phyloP scores from a whole-genome alignment of 345 rosid species.

The Heritiera fomes region DNA sequence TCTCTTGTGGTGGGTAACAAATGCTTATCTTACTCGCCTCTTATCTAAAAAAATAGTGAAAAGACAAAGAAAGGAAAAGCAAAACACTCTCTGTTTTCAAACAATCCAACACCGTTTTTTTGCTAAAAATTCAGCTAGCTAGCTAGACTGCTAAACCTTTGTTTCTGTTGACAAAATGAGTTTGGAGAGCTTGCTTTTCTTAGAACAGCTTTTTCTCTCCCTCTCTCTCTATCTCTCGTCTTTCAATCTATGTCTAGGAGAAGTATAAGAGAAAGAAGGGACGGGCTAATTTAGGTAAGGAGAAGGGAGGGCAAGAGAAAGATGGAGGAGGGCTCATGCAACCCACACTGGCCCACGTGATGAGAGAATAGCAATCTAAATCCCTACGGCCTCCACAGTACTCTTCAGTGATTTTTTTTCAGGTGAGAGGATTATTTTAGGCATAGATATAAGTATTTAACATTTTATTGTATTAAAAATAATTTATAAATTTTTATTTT shows the following conservation, averaged over 20 bases:
- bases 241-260: background rate
- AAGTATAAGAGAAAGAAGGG: constrained; percentile 5
- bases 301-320: constrained; percentile 14
- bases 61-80: background rate
- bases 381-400: background rate
- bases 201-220: constrained; percentile 5
- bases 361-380: constrained; percentile 16
- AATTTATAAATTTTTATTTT: no score
- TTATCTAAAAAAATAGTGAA: background rate
- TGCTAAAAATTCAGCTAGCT: background rate
- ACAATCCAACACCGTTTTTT: background rate
- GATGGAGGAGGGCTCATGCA: constrained; percentile 25
- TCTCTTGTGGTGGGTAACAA: background rate
- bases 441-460: no score
- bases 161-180: background rate
- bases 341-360: constrained; percentile 39
- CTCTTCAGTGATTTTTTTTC: background rate
- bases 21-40: background rate
- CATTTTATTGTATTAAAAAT: no score
- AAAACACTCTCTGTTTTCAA: background rate
- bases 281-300: constrained; percentile 24
- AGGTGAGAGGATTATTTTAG: background rate
- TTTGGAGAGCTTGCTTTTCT: background rate
- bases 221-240: background rate
- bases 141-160: background rate